Conservation (phyloP, 139 green algal species). For the Ostreobium quekettii region DNA sequence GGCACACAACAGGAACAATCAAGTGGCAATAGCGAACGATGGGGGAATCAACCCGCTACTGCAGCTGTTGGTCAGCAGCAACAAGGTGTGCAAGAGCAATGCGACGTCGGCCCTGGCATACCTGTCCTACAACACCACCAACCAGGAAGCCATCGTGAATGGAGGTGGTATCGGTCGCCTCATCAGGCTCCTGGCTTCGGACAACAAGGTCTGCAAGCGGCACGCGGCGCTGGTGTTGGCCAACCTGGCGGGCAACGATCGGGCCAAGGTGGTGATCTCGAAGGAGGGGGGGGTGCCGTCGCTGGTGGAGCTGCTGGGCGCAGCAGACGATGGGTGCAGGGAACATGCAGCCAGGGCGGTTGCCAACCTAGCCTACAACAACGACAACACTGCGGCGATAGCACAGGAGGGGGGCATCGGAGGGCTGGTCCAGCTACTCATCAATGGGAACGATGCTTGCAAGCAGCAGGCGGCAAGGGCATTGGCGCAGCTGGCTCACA, state of each 20-base stretch:
- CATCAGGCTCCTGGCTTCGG: slow-evolving; percentile 14
- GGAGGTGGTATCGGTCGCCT: neutral
- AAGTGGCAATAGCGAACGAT: slow-evolving; percentile 8
- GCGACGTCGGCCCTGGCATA: slow-evolving; percentile 7
- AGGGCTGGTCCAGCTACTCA: slow-evolving; percentile 5
- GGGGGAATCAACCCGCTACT: slow-evolving; percentile 6
- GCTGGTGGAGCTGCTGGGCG: slow-evolving; percentile 13
- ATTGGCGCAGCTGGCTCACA: slow-evolving; percentile 9
- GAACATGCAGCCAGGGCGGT: slow-evolving; percentile 16
- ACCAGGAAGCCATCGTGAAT: slow-evolving; percentile 17
- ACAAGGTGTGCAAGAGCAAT: slow-evolving; percentile 16
- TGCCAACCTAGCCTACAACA: slow-evolving; percentile 11
- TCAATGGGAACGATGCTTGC: neutral
- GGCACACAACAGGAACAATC: slow-evolving; percentile 15
- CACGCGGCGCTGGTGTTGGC: slow-evolving; percentile 14
- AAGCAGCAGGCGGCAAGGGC: slow-evolving; percentile 12
- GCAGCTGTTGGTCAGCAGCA: slow-evolving; percentile 2
- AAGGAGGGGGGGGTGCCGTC: slow-evolving; percentile 16
- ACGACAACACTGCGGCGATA: slow-evolving; percentile 8
- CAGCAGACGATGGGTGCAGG: slow-evolving; percentile 13
- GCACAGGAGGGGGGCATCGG: slow-evolving; percentile 9
- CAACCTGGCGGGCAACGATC: slow-evolving; percentile 6
- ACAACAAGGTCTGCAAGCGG: slow-evolving; percentile 19
- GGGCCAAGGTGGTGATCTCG: slow-evolving; percentile 5
- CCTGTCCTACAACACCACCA: slow-evolving; percentile 9